Base-by-base conservation (phyloP, 140 eudicot species). In the Flaveria floridana region DNA sequence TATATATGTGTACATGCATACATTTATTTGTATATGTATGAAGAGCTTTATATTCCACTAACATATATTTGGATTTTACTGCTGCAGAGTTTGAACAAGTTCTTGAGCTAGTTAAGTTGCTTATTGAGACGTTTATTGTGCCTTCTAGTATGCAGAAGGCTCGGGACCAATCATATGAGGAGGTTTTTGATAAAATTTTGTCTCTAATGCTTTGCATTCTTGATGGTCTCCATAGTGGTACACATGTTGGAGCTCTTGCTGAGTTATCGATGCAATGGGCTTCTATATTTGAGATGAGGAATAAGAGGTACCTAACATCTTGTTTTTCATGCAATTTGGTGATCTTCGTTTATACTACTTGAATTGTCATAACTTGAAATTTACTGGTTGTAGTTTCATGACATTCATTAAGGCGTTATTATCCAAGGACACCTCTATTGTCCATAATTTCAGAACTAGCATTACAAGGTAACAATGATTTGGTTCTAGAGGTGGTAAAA, bases 191-290 rank as follows among this genome's bases (percentile, higher is more conserved):
- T 28, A 84, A 85, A 76, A 53, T 88, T 42, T 68, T 94, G 74
- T 86, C 87, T 73, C 70, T 90, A 65, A 80, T 90, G 87, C 86
- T 88, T 57, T 88, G 97, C 81, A 65, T 82, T 78, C 77, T 90
- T 80, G 97, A 87, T 78, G 97, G 90, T 68, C 85, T 90, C 28
- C 76, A 76, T 71, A 64, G 56, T 64, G 18, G 84, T 61, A 55
- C 78, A 58, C 72, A 86, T 26, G 64, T 55, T 56, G 9, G 81
- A 25, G 79, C 63, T 63, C 65, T 86, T 41, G 55, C 76, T 48
- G 47, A 46, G 20, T 72, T 90, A 74, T 86, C 94, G 14, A 13
- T 55, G 67, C 87, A 86, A 66, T 94, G 99, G 96, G 85, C 80
- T 77, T 81, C 90, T 19, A 72, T 84, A 48, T 94, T 94, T 77